Percentiles rank a stretch among this genome's conserved stretches.
phyloP scores from a whole-genome alignment of 2,329 filamentous ascomycete species.

The Ilyonectria mors-panacis region DNA sequence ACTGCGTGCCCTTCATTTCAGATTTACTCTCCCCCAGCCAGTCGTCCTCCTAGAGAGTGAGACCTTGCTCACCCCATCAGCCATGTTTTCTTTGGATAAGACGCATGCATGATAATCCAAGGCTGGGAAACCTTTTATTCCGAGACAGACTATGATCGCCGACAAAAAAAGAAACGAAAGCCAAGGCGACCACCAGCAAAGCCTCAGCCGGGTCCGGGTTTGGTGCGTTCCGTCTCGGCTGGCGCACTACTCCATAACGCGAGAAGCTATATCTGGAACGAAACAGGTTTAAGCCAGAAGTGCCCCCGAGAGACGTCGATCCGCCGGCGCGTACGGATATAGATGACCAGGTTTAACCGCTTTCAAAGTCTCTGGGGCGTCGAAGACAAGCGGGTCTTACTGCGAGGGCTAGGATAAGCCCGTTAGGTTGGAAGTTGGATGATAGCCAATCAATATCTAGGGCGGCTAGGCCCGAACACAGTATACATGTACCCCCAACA shows the following conservation, averaged over 20 bases:
- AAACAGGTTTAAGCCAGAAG: neutral
- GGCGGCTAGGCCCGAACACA: neutral
- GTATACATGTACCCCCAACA: neutral
- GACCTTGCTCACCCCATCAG: neutral
- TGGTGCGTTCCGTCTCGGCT: neutral
- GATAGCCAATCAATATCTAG: conserved; percentile 1
- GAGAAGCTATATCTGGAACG: neutral
- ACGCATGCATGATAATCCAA: neutral
- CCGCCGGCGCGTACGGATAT: neutral
- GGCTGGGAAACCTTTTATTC: neutral
- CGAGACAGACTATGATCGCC: neutral
- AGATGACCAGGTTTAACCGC: neutral
- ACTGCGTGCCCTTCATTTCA: neutral
- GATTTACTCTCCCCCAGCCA: conserved; percentile 13
- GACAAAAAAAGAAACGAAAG: neutral
- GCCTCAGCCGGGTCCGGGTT: neutral
- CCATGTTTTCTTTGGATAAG: neutral
- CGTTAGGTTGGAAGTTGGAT: neutral
- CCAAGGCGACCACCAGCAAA: neutral
- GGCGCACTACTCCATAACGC: neutral
- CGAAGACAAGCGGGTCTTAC: neutral
- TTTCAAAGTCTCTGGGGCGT: neutral
- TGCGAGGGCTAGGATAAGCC: neutral
- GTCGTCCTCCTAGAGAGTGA: neutral
- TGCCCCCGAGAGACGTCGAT: neutral